A percentile compares a stretch with the other conserved stretches of the same genome.
These are phyloP conservation scores for Penicillium psychrosexuale DNA, from an alignment of 2,329 filamentous ascomycete genomes.

Conservation along the genomic window DNA sequence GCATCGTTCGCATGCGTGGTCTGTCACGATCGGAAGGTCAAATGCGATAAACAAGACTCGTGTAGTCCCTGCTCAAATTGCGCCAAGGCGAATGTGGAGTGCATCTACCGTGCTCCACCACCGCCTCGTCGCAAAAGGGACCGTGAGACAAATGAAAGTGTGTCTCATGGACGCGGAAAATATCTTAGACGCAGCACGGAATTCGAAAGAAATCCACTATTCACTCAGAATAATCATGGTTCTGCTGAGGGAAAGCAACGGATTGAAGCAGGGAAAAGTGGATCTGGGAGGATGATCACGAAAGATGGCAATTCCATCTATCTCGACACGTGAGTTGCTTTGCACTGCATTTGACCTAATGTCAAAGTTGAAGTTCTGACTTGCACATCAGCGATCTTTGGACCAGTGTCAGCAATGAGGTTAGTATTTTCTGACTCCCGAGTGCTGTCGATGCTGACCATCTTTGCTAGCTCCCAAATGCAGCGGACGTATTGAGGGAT, in stretches of 20 bases:
- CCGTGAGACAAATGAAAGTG: conserved; percentile 4
- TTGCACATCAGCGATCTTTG: conserved; percentile 14
- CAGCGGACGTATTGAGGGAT: conserved; percentile 17
- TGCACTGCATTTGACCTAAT: neutral
- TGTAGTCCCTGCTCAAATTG: conserved; percentile 50
- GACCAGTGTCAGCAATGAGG: conserved; percentile 24
- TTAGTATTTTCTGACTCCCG: neutral
- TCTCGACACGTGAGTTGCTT: conserved; percentile 23
- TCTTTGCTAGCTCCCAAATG: conserved; percentile 18
- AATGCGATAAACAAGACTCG: conserved; percentile 42
- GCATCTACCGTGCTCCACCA: conserved; percentile 32
- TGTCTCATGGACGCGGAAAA: conserved; percentile 12
- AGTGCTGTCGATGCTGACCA: neutral
- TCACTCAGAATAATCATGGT: neutral
- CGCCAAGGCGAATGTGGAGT: conserved; percentile 37
- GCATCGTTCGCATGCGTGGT: conserved; percentile 32
- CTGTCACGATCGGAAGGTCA: conserved; percentile 44
- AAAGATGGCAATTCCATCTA: conserved; percentile 26
- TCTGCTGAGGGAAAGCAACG: no score
- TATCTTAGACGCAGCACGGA: neutral
- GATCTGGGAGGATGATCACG: conserved; percentile 22
- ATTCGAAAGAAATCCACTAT: neutral
- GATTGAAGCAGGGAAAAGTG: neutral
- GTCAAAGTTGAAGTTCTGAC: neutral
- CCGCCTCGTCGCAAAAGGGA: conserved; percentile 27